phyloP scores from a whole-genome alignment of 768 basidiomycete species.

The Mycena albidolilacea region DNA sequence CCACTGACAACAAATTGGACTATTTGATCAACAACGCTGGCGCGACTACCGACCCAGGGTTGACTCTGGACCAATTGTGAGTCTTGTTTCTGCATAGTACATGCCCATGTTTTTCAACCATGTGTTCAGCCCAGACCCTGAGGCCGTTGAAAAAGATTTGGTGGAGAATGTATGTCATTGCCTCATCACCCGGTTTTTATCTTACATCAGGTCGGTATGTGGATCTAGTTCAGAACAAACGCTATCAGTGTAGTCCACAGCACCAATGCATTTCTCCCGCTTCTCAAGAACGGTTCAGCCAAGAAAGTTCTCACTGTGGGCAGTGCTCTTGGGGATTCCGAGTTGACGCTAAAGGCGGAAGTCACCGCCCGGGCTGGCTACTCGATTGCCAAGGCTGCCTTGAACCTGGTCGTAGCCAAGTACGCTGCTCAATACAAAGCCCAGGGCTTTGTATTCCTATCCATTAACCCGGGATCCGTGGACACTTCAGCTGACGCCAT shows the following conservation, averaged over 20 bases:
- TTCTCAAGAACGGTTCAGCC: slow-evolving; percentile 35
- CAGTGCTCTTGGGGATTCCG: slow-evolving; percentile 48
- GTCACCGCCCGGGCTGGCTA: slow-evolving; percentile 43
- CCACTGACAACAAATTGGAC: slow-evolving; percentile 6
- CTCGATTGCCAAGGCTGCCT: slow-evolving; percentile 53
- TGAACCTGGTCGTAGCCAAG: slow-evolving; percentile 54
- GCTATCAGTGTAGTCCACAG: slow-evolving; percentile 9
- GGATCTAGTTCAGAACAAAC: slow-evolving; percentile 9
- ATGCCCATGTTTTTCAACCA: too few relatives aligned
- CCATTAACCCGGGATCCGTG: slow-evolving; percentile 55
- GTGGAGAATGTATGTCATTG: slow-evolving; percentile 5
- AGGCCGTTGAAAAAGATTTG: slow-evolving; percentile 11
- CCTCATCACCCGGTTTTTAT: not conserved
- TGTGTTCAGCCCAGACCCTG: not conserved
- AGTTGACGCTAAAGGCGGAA: slow-evolving; percentile 41
- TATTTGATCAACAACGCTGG: slow-evolving; percentile 25
- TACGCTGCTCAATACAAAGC: slow-evolving; percentile 49
- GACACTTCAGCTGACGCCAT: slow-evolving; percentile 40
- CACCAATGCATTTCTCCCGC: slow-evolving; percentile 16
- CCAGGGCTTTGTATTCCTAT: slow-evolving; percentile 55
- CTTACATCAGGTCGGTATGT: too few relatives aligned
- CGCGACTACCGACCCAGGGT: not conserved
- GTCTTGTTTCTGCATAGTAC: not conserved
- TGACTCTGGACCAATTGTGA: slow-evolving; percentile 16
- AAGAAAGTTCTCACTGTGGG: slow-evolving; percentile 55